A percentile compares a stretch with the other conserved stretches of the same genome.
These are phyloP conservation scores for Pichia sp. DNA, from an alignment of 1,139 yeast species.

Conservation along the genomic window DNA sequence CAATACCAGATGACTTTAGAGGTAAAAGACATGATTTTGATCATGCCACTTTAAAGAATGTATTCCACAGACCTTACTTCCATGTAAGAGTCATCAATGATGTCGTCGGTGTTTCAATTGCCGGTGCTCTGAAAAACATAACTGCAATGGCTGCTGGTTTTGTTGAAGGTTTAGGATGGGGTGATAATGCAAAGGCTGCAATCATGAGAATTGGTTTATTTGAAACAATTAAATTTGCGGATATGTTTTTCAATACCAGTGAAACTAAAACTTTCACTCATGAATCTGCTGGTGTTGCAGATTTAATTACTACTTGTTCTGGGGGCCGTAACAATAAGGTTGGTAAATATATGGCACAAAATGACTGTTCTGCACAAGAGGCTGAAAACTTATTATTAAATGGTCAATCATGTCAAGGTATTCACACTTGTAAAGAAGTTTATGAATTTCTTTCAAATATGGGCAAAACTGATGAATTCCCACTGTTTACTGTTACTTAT, in stretches of 20 bases:
- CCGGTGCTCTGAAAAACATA: constrained; percentile 92
- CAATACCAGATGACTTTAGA: constrained; percentile 58
- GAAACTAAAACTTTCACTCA: constrained; percentile 75
- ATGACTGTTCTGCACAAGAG: constrained; percentile 64
- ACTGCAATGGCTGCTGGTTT: constrained; percentile 92
- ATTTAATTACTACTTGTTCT: constrained; percentile 89
- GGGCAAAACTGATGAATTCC: constrained; percentile 65
- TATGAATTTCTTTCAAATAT: constrained; percentile 67
- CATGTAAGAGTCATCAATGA: constrained; percentile 86
- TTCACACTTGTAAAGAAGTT: constrained; percentile 83
- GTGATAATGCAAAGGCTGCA: constrained; percentile 95
- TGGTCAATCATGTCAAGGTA: constrained; percentile 94
- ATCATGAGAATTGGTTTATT: constrained; percentile 88
- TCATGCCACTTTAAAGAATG: constrained; percentile 55
- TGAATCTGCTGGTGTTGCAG: constrained; percentile 96
- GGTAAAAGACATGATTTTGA: constrained; percentile 75
- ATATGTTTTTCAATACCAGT: constrained; percentile 63
- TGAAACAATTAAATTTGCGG: constrained; percentile 82
- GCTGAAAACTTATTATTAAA: constrained; percentile 78
- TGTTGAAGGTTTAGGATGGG: constrained; percentile 96
- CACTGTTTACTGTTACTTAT: constrained; percentile 81
- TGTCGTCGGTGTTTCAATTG: constrained; percentile 88
- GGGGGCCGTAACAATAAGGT: constrained; percentile 94
- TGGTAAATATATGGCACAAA: constrained; percentile 69
- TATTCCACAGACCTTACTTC: constrained; percentile 94